phyloP scores from a whole-genome alignment of 495 filamentous ascomycete genomes.

The Xylaria palmicola region DNA sequence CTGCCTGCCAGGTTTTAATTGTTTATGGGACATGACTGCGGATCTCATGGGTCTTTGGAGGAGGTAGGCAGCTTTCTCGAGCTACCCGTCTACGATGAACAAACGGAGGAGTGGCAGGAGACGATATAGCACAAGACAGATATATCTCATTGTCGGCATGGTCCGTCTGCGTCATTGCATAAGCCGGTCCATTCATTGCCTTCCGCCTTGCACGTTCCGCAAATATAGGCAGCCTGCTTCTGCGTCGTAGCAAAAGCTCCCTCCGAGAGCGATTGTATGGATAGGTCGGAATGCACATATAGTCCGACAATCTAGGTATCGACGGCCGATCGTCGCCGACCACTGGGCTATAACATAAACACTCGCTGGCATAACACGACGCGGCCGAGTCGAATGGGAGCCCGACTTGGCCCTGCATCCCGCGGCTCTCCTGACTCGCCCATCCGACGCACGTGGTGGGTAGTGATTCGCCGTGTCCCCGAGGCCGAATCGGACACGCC shows the following conservation, averaged over 20 bases:
- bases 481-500: constrained; percentile 8
- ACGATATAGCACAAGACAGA: background rate
- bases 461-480: constrained; percentile 13
- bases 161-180: background rate
- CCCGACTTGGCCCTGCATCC: background rate
- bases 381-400: constrained; percentile 2
- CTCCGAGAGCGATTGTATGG: background rate
- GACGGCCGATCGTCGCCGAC: background rate
- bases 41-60: background rate
- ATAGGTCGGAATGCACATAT: background rate
- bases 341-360: constrained; percentile 9
- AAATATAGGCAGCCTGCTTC: constrained; percentile 5
- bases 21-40: constrained; percentile 3
- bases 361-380: constrained; percentile 10
- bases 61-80: background rate
- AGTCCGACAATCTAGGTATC: background rate
- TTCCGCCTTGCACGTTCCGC: constrained; percentile 6
- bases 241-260: background rate
- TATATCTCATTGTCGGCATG: background rate
- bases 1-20: background rate
- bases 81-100: background rate
- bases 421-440: background rate
- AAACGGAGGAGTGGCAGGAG: background rate
- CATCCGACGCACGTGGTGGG: constrained; percentile 12
- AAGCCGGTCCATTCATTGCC: background rate